Percentiles rank a stretch among this genome's conserved stretches.
Evolutionary conservation across 495 filamentous ascomycete species (phyloP).

Genomic region (Clavariopsis aquatica): DNA sequence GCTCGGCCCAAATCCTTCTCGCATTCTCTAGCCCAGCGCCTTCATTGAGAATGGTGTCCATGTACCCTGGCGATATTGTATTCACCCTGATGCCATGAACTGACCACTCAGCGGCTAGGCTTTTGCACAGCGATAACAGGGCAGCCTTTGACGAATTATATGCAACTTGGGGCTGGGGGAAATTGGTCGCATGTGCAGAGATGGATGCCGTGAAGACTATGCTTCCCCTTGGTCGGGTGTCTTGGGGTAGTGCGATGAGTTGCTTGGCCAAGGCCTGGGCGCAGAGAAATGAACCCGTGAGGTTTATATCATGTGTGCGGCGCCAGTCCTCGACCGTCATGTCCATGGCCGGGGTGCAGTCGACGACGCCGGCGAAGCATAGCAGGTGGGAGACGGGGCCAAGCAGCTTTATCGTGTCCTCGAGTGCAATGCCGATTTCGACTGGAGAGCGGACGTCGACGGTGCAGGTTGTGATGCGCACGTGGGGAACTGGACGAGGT

Average conservation of each 20-base stretch:
- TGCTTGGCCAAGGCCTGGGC: conserved; percentile 64
- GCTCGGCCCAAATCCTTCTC: conserved; percentile 57
- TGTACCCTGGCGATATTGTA: conserved; percentile 71
- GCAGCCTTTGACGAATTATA: conserved; percentile 74
- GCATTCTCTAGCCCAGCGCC: conserved; percentile 59
- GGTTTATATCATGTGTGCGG: conserved; percentile 65
- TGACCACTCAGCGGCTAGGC: conserved; percentile 68
- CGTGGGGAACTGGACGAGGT: conserved; percentile 47
- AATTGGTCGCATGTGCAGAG: conserved; percentile 67
- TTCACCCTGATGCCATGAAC: conserved; percentile 67
- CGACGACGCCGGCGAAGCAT: conserved; percentile 70
- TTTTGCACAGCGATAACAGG: conserved; percentile 59
- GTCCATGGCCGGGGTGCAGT: conserved; percentile 58
- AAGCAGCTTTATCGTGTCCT: conserved; percentile 45
- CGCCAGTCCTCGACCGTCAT: conserved; percentile 59
- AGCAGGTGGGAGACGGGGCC: conserved; percentile 60
- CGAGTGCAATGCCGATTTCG: conserved; percentile 48
- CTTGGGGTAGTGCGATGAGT: conserved; percentile 1
- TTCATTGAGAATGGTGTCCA: conserved; percentile 78
- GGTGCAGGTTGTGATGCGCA: conserved; percentile 49
- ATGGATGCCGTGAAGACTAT: conserved; percentile 70
- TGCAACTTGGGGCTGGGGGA: conserved; percentile 66
- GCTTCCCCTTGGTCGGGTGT: conserved; percentile 59
- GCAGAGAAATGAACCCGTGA: conserved; percentile 66
- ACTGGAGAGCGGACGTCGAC: conserved; percentile 61